phyloP scores from a whole-genome alignment of 2,329 filamentous ascomycete genomes.

The Coniochaeta sp. region DNA sequence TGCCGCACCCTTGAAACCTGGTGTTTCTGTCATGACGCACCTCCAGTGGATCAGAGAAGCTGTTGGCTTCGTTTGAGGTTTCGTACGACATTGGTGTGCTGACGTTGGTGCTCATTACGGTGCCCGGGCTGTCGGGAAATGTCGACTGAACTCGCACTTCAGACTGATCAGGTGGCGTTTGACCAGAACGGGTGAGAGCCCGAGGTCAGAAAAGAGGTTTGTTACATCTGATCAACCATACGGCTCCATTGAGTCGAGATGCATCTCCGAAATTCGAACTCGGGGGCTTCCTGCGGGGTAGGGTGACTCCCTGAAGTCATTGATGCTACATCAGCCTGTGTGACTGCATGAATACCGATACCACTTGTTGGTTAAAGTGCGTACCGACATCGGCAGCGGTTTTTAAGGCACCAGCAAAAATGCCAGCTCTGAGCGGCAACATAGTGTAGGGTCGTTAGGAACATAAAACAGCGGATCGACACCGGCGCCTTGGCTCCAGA shows the following conservation, averaged over 20 bases:
- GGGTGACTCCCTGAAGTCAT: neutral
- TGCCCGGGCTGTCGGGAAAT: neutral
- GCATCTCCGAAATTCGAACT: neutral
- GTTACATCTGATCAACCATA: neutral
- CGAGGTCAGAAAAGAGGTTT: neutral
- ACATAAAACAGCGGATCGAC: neutral
- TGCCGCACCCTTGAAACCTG: neutral
- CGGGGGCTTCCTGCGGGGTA: neutral
- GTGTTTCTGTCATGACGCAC: neutral
- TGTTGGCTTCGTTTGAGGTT: neutral
- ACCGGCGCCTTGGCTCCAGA: neutral
- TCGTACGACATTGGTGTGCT: neutral
- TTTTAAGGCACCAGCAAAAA: neutral
- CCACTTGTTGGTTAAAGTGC: neutral
- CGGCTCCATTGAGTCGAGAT: neutral
- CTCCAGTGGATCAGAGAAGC: neutral
- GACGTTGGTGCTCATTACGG: neutral
- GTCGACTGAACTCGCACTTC: neutral
- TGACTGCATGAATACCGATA: neutral
- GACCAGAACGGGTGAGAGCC: neutral
- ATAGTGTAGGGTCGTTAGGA: neutral
- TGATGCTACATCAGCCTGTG: neutral
- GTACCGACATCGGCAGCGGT: neutral
- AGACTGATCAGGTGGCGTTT: neutral
- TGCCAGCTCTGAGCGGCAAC: neutral